A percentile compares a stretch with the other conserved stretches of the same genome.
Conservation (phyloP, 164 flowering plant species). For the Pachysandra terminalis region DNA sequence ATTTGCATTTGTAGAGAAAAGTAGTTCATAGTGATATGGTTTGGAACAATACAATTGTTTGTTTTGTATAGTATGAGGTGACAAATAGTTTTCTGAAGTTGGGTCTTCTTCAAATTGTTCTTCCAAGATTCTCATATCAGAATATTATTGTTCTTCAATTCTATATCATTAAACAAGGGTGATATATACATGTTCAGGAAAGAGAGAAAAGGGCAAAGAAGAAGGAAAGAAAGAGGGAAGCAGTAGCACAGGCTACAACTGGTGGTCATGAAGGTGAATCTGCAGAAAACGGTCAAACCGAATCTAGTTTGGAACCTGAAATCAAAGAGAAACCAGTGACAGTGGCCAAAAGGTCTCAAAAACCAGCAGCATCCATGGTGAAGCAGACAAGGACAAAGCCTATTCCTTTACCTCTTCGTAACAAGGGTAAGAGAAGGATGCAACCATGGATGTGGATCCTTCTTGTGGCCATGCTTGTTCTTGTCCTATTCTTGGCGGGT, state of each 20-base stretch:
- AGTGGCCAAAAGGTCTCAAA: conserved; percentile 36
- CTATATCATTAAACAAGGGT: not conserved
- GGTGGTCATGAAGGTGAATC: conserved; percentile 29
- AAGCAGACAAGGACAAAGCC: conserved; percentile 50
- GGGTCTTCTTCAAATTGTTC: too few species aligned
- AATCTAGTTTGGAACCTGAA: conserved; percentile 32
- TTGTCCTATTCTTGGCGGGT: conserved; percentile 47
- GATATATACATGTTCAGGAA: conserved; percentile 45
- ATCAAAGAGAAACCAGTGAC: conserved; percentile 29
- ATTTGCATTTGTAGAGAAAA: not conserved
- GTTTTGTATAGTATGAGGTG: not conserved
- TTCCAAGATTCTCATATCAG: too few species aligned
- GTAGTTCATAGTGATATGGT: not conserved
- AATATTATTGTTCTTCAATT: too few species aligned
- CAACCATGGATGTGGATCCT: conserved; percentile 68
- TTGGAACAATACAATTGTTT: too few species aligned
- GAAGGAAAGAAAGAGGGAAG: conserved; percentile 45
- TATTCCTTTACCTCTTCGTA: conserved; percentile 60
- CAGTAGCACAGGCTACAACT: conserved; percentile 20
- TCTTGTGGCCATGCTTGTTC: conserved; percentile 22
- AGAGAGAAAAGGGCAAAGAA: conserved; percentile 61
- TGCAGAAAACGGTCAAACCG: conserved; percentile 23
- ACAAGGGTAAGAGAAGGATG: conserved; percentile 54
- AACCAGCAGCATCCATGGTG: conserved; percentile 26
- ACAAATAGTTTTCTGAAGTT: not conserved